Conservation (phyloP, 2,329 filamentous ascomycete genomes). For the Colletotrichum sp. region DNA sequence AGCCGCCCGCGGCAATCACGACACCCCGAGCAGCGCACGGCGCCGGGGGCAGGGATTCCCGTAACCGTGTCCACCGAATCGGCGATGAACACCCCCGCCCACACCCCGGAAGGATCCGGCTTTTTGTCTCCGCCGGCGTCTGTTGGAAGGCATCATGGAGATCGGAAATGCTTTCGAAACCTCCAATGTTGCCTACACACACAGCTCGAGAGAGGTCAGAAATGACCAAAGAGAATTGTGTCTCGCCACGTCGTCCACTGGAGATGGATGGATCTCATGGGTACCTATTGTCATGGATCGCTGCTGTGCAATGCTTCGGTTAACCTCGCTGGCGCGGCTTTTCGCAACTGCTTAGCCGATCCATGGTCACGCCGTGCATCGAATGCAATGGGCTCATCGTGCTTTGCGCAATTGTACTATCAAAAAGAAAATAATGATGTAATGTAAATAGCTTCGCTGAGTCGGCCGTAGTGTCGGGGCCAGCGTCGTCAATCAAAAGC, state of each 20-base stretch:
- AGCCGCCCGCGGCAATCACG: neutral
- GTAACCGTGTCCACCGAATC: neutral
- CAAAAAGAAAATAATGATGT: neutral
- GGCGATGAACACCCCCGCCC: neutral
- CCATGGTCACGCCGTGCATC: neutral
- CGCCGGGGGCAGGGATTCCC: neutral
- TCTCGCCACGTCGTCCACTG: neutral
- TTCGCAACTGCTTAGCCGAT: neutral
- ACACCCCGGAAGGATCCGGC: neutral
- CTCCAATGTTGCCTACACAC: rapidly evolving
- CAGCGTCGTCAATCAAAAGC: neutral
- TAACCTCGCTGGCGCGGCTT: neutral
- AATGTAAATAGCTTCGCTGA: neutral
- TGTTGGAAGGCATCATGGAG: too few species aligned
- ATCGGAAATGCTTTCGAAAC: rapidly evolving
- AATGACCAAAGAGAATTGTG: neutral
- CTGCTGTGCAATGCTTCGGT: neutral
- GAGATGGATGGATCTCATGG: neutral
- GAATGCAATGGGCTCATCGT: neutral
- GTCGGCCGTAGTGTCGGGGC: neutral
- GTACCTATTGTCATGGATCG: too few species aligned
- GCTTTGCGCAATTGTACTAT: neutral
- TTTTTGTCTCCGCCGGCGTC: neutral
- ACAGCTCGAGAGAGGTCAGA: neutral
- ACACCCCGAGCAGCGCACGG: neutral